phyloP scores from a whole-genome alignment of 2,329 filamentous ascomycete genomes.

The Aspergillus eucalypticola region DNA sequence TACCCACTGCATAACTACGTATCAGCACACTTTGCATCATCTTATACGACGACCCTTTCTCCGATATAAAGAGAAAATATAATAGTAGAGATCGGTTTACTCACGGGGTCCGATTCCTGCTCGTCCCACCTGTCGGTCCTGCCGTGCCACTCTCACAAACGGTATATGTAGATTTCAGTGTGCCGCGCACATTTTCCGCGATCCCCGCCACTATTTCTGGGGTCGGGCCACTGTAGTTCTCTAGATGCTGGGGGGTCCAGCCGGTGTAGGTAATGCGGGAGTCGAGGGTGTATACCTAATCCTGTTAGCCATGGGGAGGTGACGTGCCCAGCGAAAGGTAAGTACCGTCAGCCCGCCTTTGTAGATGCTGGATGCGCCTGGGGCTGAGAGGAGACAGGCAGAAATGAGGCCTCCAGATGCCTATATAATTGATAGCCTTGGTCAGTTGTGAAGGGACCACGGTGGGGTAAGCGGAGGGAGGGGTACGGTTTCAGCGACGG shows the following conservation, averaged over 20 bases:
- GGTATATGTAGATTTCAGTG: conserved; percentile 58
- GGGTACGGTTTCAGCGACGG: conserved; percentile 61
- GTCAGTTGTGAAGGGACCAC: background rate
- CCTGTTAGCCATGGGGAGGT: background rate
- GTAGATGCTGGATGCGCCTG: conserved; percentile 61
- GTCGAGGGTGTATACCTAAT: conserved; percentile 58
- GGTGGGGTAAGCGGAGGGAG: background rate
- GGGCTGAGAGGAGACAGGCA: conserved; percentile 58
- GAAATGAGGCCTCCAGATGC: conserved; percentile 65
- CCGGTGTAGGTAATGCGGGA: conserved; percentile 60
- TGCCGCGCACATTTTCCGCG: conserved; percentile 58
- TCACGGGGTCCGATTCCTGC: conserved; percentile 58
- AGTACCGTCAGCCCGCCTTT: conserved; percentile 60
- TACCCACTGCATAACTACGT: conserved; percentile 50
- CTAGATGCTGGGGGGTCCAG: conserved; percentile 58
- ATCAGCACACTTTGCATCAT: background rate
- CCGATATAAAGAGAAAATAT: too few species aligned
- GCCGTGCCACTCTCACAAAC: conserved; percentile 63
- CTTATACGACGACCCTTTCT: too few species aligned
- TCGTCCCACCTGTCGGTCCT: conserved; percentile 61
- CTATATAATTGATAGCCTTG: conserved; percentile 28
- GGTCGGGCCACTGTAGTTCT: conserved; percentile 60
- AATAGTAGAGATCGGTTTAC: conserved; percentile 12
- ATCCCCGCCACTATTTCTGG: conserved; percentile 58
- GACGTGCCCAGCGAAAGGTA: background rate